Evolutionary conservation across 306 rosid genomes (phyloP).

Genomic region (Psophocarpus tetragonolobus): DNA sequence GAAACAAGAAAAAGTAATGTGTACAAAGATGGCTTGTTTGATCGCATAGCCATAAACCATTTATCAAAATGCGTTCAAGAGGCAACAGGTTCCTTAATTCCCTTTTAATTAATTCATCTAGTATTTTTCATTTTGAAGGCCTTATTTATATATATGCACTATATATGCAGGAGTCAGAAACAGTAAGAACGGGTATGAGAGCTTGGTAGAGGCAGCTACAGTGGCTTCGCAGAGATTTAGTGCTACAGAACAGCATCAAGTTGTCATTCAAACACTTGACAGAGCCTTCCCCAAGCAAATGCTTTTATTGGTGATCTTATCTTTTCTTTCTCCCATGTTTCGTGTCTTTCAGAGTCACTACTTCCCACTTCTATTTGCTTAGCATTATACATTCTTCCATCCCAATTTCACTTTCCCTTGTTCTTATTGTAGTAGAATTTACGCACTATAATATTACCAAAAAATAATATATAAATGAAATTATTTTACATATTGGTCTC

Average conservation of each 20-base stretch:
- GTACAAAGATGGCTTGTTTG: constrained; percentile 70
- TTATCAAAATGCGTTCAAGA: constrained; percentile 72
- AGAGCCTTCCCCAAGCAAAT: constrained; percentile 70
- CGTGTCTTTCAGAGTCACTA: background rate
- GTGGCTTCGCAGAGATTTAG: constrained; percentile 47
- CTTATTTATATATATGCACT: constrained; percentile 21
- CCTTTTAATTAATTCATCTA: background rate
- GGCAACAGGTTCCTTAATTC: constrained; percentile 59
- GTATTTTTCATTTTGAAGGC: background rate
- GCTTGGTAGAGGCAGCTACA: constrained; percentile 76
- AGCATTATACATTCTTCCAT: background rate
- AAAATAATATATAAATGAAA: too few species aligned
- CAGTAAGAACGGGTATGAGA: constrained; percentile 67
- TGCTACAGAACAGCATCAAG: constrained; percentile 52
- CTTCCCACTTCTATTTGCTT: background rate
- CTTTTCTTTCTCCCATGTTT: background rate
- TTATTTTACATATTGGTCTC: too few species aligned
- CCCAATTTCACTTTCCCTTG: background rate
- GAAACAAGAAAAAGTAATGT: constrained; percentile 37
- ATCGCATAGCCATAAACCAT: constrained; percentile 67
- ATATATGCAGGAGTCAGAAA: constrained; percentile 58
- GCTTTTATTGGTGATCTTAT: constrained; percentile 47
- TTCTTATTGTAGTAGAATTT: too few species aligned
- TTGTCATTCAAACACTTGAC: constrained; percentile 58
- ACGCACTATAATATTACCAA: too few species aligned